phyloP scores from a whole-genome alignment of 2,329 filamentous ascomycete species.

The Pseudocercospora eumusae region DNA sequence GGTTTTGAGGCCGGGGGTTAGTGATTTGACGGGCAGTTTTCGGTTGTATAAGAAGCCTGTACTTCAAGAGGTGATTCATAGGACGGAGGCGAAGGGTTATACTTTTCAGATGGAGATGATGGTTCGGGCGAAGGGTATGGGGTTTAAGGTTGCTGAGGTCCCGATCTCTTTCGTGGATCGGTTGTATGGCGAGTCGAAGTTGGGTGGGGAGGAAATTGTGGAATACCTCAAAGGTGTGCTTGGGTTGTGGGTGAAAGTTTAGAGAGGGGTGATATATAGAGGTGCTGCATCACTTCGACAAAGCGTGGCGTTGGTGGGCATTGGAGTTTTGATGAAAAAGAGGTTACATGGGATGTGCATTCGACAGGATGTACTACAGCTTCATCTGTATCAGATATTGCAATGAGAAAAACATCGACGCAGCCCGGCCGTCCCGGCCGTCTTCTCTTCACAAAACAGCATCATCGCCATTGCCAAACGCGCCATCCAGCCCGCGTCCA shows the following conservation, averaged over 20 bases:
- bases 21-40: slow-evolving; percentile 93
- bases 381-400: slow-evolving; percentile 21
- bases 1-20: slow-evolving; percentile 87
- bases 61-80: slow-evolving; percentile 83
- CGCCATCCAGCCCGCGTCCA: neutral
- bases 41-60: slow-evolving; percentile 90
- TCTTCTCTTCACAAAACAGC: neutral
- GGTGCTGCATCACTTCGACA: neutral
- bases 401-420: neutral
- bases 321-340: slow-evolving; percentile 3
- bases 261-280: neutral
- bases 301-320: slow-evolving; percentile 27
- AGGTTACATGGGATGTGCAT: slow-evolving; percentile 9
- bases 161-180: slow-evolving; percentile 96
- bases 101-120: slow-evolving; percentile 99
- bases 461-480: neutral
- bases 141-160: slow-evolving; percentile 89
- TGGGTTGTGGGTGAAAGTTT: slow-evolving; percentile 54
- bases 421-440: neutral
- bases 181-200: slow-evolving; percentile 91
- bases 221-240: slow-evolving; percentile 78
- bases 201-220: slow-evolving; percentile 92
- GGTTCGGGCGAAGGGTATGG: slow-evolving; percentile 94
- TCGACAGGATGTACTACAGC: slow-evolving; percentile 14
- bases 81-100: slow-evolving; percentile 94